These are phyloP conservation scores for Cinnamomum chago DNA, from an alignment of 164 flowering plant genomes.

Conservation along the genomic window DNA sequence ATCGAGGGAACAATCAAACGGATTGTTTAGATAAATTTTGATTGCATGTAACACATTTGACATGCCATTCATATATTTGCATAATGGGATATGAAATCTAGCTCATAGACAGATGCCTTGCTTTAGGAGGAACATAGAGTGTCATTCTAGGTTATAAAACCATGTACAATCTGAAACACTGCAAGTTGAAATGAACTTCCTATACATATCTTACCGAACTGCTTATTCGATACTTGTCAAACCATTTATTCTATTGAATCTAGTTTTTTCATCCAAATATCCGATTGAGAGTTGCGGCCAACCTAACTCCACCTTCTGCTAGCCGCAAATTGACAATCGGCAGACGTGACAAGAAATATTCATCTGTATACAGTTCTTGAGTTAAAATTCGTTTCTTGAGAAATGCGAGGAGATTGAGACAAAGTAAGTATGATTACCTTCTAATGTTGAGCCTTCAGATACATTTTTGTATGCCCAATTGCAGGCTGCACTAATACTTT, in stretches of 20 bases:
- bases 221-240: not conserved
- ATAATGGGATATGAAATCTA: too few relatives aligned
- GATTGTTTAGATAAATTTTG: too few relatives aligned
- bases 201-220: not conserved
- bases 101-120: too few relatives aligned
- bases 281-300: slow-evolving; percentile 82
- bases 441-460: slow-evolving; percentile 49
- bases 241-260: not conserved
- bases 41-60: too few relatives aligned
- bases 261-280: slow-evolving; percentile 41
- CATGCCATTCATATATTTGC: too few relatives aligned
- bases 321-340: slow-evolving; percentile 53
- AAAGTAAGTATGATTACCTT: slow-evolving; percentile 36
- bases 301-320: slow-evolving; percentile 79
- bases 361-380: slow-evolving; percentile 44
- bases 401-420: not conserved
- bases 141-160: not conserved
- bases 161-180: not conserved
- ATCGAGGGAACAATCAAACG: too few relatives aligned
- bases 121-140: not conserved
- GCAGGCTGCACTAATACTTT: slow-evolving; percentile 62
- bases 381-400: not conserved
- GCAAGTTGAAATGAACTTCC: not conserved
- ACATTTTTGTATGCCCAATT: slow-evolving; percentile 75
- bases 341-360: slow-evolving; percentile 61